Percentiles rank a stretch among this genome's conserved stretches.
These are phyloP conservation scores for Penicillium mononematosum DNA, from an alignment of 495 filamentous ascomycete genomes.

Conservation along the genomic window DNA sequence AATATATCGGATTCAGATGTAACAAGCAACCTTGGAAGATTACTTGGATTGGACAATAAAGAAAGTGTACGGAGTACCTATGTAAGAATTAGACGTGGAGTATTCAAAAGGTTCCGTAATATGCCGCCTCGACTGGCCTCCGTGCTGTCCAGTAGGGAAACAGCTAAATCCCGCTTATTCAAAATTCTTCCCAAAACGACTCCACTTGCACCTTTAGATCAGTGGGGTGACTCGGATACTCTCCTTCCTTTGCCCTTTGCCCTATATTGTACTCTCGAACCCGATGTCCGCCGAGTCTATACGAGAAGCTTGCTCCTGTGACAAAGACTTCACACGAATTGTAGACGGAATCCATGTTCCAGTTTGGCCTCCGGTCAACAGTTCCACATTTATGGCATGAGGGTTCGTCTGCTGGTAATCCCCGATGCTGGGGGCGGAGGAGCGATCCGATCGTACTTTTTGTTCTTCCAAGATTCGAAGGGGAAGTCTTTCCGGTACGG, in stretches of 20 bases:
- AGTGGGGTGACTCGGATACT: slow-evolving; percentile 32
- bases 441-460: slow-evolving; percentile 6
- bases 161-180: slow-evolving; percentile 16
- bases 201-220: slow-evolving; percentile 10
- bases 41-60: slow-evolving; percentile 5
- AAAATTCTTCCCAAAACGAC: neutral
- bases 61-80: neutral
- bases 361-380: slow-evolving; percentile 13
- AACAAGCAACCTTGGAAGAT: neutral
- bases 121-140: slow-evolving; percentile 5
- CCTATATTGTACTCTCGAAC: neutral
- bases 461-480: neutral
- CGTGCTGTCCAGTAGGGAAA: slow-evolving; percentile 8
- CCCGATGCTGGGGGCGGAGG: neutral
- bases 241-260: slow-evolving; percentile 12
- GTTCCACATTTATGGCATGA: slow-evolving; percentile 5
- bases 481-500: neutral
- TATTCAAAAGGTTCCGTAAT: neutral
- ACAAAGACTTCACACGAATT: slow-evolving; percentile 14
- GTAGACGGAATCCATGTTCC: slow-evolving; percentile 7
- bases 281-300: slow-evolving; percentile 13
- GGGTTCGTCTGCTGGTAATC: neutral
- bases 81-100: slow-evolving; percentile 5
- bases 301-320: slow-evolving; percentile 6
- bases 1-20: neutral